Evolutionary conservation across 805 yeast species (phyloP), one percentile per base, ranked within the genome.

Genomic region (Zygosaccharomyces bisporus): DNA sequence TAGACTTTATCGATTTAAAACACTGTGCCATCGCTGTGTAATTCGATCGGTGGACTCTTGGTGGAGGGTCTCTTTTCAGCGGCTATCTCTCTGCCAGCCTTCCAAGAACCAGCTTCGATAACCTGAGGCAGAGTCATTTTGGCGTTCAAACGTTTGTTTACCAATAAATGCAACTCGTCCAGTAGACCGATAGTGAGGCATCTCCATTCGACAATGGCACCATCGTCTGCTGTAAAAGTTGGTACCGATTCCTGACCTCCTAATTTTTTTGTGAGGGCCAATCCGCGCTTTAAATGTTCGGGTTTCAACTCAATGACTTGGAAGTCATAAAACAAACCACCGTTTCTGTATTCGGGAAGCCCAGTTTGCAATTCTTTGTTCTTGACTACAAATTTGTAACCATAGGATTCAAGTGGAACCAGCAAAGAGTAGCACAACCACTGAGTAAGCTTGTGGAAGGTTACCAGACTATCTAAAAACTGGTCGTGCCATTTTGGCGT

Each of bases 41-140:
- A 63, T 47, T 78, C 79, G 42, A 80, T 80, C 14, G 86, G 86
- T 5, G 86, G 85, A 2, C 83, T 84, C 3, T 70, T 73, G 0
- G 74, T 70, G 12, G 55, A 53, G 6, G 76, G 72, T 52, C 86
- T 70, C 46, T 68, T 52, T 44, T 64, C 55, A 7, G 74, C 74
- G 2, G 86, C 85, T 42, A 79, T 75, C 41, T 74, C 74, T 47
- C 86, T 67, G 1, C 86, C 86, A 2, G 81, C 75, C 49, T 74
- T 76, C 86, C 86, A 80, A 23, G 79, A 73, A 0, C 86, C 86
- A 2, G 86, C 85, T 51, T 80, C 86, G 37, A 80, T 75, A 44
- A 80, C 56, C 57, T 80, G 86, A 1, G 85, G 80, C 34, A 80
- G 58, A 6, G 60, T 50, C 36, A 80, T 55, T 36, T 66, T 64